phyloP scores from a whole-genome alignment of 2,329 filamentous ascomycete species.

The Berkeleyomyces basicola region DNA sequence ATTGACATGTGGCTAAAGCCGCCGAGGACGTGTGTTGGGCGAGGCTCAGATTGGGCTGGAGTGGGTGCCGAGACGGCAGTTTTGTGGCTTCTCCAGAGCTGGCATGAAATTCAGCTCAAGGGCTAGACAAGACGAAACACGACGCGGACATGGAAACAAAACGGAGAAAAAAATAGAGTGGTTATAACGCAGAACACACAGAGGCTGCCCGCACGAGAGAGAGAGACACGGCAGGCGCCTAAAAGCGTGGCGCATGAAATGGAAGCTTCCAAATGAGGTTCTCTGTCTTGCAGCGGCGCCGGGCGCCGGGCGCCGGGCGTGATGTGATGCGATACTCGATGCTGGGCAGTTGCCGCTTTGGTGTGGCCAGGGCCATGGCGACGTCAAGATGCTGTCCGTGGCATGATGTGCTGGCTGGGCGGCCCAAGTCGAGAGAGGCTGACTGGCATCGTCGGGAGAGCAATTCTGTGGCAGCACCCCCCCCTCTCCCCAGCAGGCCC shows the following conservation, averaged over 20 bases:
- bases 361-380: too few species aligned
- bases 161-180: background rate
- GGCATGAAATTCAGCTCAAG: background rate
- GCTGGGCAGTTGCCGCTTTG: too few species aligned
- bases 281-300: background rate
- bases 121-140: background rate
- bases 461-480: too few species aligned
- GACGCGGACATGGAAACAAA: background rate
- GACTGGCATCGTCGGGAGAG: too few species aligned
- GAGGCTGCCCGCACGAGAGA: background rate
- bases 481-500: too few species aligned
- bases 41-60: background rate
- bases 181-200: background rate
- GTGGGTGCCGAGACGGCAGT: background rate
- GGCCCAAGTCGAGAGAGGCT: too few species aligned
- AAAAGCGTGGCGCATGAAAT: background rate
- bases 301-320: too few species aligned
- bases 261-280: background rate
- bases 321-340: too few species aligned
- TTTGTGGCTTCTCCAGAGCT: background rate
- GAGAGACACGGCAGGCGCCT: background rate
- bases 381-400: too few species aligned
- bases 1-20: too few species aligned
- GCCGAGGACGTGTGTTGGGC: background rate
- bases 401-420: too few species aligned